phyloP scores from a whole-genome alignment of 495 filamentous ascomycete genomes.

The Penicillium ochrochloron region DNA sequence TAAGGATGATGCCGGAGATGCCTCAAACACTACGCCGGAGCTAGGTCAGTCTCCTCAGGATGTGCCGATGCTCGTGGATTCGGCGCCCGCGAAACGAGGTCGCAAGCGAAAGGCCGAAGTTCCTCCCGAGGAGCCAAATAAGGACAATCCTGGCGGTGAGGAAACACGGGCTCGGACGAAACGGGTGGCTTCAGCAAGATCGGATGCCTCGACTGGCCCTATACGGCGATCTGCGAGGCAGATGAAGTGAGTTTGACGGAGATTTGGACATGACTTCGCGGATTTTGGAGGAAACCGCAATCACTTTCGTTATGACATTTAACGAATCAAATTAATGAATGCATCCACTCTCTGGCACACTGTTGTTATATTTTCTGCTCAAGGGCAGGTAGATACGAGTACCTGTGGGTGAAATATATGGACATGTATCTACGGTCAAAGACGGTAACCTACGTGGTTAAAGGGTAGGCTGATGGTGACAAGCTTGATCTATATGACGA shows the following conservation, averaged over 20 bases:
- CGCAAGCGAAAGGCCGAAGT: slow-evolving; percentile 47
- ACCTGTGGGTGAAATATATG: not conserved
- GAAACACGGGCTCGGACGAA: slow-evolving; percentile 31
- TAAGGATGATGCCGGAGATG: slow-evolving; percentile 26
- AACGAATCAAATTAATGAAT: not conserved
- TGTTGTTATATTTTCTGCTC: not conserved
- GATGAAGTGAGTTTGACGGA: slow-evolving; percentile 26
- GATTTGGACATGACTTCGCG: slow-evolving; percentile 4
- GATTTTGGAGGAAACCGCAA: not conserved
- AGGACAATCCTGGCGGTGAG: slow-evolving; percentile 16
- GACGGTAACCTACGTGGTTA: too few species aligned
- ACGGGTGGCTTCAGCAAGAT: slow-evolving; percentile 29
- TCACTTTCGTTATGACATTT: not conserved
- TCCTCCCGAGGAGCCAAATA: slow-evolving; percentile 23
- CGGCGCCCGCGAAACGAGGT: slow-evolving; percentile 27
- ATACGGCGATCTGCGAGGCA: slow-evolving; percentile 43
- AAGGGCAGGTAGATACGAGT: not conserved
- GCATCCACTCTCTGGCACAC: not conserved
- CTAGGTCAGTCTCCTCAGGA: slow-evolving; percentile 22
- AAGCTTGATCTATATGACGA: not conserved
- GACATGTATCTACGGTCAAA: not conserved
- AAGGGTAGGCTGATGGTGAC: not conserved
- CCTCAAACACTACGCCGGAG: slow-evolving; percentile 32
- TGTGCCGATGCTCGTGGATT: not conserved
- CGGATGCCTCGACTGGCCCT: slow-evolving; percentile 27